Evolutionary conservation across 2,329 filamentous ascomycete species (phyloP), one percentile per base, ranked within the genome.

Genomic region (Myriosclerotinia duriaeana): DNA sequence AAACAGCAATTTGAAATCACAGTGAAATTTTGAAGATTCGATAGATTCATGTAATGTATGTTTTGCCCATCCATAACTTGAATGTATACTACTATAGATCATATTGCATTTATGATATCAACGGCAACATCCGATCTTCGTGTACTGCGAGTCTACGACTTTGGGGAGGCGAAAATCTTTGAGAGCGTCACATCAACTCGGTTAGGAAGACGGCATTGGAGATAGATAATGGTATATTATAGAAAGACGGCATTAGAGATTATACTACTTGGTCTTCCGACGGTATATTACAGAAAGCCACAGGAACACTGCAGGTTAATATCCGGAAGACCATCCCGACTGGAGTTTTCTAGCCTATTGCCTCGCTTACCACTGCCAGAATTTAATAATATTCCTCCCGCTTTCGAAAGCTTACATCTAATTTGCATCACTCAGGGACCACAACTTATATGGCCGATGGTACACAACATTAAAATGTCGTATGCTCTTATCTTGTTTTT

Each of bases 321-420:
- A 34, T 59, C 34, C 63, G 63, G 62, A 30, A 40, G 20, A n/a
- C 15, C 15, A 34, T 38, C 22, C 60, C 63, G 22, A 30, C 42
- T 34, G 63, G 22, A 64, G 26, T 40, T 50, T 26, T 38, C n/a
- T 50, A 20, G n/a, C n/a, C 15, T 30, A 38, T 5, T 38, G n/a
- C 17, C 34, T 34, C 40, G 30, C 5, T 22, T 15, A 46, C 20
- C 54, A 56, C 54, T 36, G 4, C n/a, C 26, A 36, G 30, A 6
- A 48, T 36, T 36, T 60, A 65, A n/a, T 8, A 59, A 52, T 34
- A 59, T 38, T 59, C 63, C n/a, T n/a, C n/a, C n/a, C 44, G n/a
- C 53, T 59, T 59, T 65, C 9, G 63, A 59, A 52, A 26, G 40
- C 53, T 59, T 65, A 52, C 53, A 59, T 42, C 22, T 59, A n/a